Conservation (phyloP, 108 stramenopile species). For the Cyclotella kingstonii region DNA sequence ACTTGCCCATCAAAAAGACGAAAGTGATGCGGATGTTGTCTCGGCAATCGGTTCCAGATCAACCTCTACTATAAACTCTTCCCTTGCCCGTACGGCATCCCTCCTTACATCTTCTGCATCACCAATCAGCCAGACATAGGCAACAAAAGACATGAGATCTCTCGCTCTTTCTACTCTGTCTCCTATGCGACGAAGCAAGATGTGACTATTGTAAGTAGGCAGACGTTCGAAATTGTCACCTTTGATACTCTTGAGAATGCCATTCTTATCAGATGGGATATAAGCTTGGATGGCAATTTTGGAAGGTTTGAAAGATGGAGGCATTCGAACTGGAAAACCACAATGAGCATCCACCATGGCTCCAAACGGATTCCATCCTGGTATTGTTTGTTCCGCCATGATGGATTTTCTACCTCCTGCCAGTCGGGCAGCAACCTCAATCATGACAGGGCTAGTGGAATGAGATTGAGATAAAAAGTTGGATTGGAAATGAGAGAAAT, state of each 20-base stretch:
- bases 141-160: slow-evolving; percentile 49
- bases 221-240: slow-evolving; percentile 52
- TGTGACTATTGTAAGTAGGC: slow-evolving; percentile 35
- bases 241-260: slow-evolving; percentile 30
- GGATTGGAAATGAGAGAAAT: too few relatives aligned
- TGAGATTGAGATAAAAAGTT: too few relatives aligned
- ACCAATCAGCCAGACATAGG: slow-evolving; percentile 54
- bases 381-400: slow-evolving; percentile 52
- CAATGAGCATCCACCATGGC: slow-evolving; percentile 62
- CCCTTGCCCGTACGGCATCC: slow-evolving; percentile 42
- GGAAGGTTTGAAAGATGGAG: slow-evolving; percentile 46
- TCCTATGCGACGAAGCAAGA: slow-evolving; percentile 40
- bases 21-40: not conserved
- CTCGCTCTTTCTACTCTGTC: slow-evolving; percentile 41
- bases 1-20: not conserved
- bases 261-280: slow-evolving; percentile 48
- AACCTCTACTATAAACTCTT: slow-evolving; percentile 47
- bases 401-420: slow-evolving; percentile 62
- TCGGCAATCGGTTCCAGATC: slow-evolving; percentile 14
- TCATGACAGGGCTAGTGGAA: slow-evolving; percentile 41
- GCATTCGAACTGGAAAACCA: slow-evolving; percentile 53
- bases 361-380: slow-evolving; percentile 51
- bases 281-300: slow-evolving; percentile 39
- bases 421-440: slow-evolving; percentile 55
- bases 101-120: slow-evolving; percentile 41